Base-by-base conservation (phyloP, 2,329 filamentous ascomycete genomes). In the Aureobasidium sp. region DNA sequence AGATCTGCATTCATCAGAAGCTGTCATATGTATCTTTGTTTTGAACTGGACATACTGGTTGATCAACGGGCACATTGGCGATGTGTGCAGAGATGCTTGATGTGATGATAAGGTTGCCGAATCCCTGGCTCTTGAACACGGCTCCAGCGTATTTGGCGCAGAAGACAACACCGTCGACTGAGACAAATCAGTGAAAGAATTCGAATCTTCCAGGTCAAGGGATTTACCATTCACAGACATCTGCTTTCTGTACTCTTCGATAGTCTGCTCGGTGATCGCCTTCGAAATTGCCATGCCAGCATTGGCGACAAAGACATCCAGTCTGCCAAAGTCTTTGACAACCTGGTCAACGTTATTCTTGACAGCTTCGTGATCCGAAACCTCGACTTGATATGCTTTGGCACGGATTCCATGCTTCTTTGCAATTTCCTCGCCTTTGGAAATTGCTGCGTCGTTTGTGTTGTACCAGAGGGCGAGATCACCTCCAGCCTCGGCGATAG, bases 171-270 rank as follows among this genome's bases (percentile, higher is more conserved):
- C 76, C 75, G 56, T 73, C 71, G 29, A 71, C 70, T 71, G 25
- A 3, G n/a, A 2, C 17, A 3, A 15, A 7, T 61, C 25, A 61
- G 58, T 31, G 14, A 14, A 9, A 2, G 6, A 12, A 0, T 12
- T 2, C 15, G 14, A 20, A n/a, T 20, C 17, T 14, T 34, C 20
- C 2, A 25, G 6, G 0, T 2, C 5, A 22, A 7, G 9, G 3
- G 1, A 14, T 75, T 56, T 68, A 80, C 79, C 77, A 60, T 84
- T 84, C 0, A 84, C 81, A 7, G 79, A 77, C 74, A 83, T 80
- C 63, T 82, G 79, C 61, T 76, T 75, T 29, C 69, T 71, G 66
- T 82, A 84, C 65, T 84, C 80, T 1, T 80, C 76, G 0, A 84
- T 67, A 0, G 76, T 79, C 66, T 80, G 77, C 55, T 85, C 82